Conservation (phyloP, 1,284 basidiomycete genomes). For the Puccinia horiana region DNA sequence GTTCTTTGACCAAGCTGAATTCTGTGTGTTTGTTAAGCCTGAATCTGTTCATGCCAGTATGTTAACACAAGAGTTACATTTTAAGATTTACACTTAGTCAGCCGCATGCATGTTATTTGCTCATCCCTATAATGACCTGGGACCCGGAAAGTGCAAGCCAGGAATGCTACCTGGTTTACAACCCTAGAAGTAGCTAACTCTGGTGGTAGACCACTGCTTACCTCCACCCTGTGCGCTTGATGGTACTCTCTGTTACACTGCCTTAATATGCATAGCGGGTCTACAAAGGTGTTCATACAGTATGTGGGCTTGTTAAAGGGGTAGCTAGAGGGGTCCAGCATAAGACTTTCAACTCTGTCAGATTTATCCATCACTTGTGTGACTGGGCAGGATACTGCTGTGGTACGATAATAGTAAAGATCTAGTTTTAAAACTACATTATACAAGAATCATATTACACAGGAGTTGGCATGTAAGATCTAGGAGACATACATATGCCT, state of each 20-base stretch:
- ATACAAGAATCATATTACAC: too few relatives aligned
- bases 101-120: too few relatives aligned
- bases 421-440: too few relatives aligned
- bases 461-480: too few relatives aligned
- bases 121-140: neutral
- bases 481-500: too few relatives aligned
- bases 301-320: neutral
- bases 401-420: too few relatives aligned
- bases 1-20: too few relatives aligned
- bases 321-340: neutral
- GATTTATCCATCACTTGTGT: neutral
- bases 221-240: neutral
- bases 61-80: too few relatives aligned
- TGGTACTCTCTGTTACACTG: neutral
- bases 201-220: neutral
- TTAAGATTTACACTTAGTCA: too few relatives aligned
- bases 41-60: too few relatives aligned
- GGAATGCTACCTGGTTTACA: neutral
- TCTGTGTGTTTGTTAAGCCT: too few relatives aligned
- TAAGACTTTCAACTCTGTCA: neutral
- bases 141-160: neutral
- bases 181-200: neutral
- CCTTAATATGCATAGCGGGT: neutral
- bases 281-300: neutral
- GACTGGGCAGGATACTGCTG: too few relatives aligned